A percentile compares a stretch with the other conserved stretches of the same genome.
Evolutionary conservation across 2,329 filamentous ascomycete genomes (phyloP).

Genomic region (Beauveria sp.): DNA sequence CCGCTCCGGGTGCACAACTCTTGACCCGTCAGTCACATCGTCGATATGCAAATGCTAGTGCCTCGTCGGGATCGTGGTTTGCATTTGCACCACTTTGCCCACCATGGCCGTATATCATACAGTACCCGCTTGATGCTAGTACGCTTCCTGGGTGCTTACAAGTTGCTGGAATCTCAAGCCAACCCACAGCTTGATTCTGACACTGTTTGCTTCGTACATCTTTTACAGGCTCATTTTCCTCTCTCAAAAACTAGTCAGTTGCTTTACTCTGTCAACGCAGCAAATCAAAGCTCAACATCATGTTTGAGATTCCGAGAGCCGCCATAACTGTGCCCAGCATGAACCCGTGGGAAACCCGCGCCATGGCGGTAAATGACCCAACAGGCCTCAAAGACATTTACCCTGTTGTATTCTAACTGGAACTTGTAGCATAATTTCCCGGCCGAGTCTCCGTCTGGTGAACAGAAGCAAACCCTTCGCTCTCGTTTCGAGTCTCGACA

Average conservation of each 20-base stretch:
- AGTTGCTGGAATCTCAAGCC: neutral
- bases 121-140: neutral
- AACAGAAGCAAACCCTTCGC: neutral
- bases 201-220: neutral
- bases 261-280: neutral
- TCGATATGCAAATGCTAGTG: neutral
- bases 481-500: constrained; percentile 20
- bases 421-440: constrained; percentile 16
- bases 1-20: neutral
- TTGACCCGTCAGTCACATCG: neutral
- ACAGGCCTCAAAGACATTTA: neutral
- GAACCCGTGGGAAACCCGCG: constrained; percentile 23
- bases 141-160: neutral
- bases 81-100: neutral
- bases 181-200: neutral
- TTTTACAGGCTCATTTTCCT: neutral
- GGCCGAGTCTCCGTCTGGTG: neutral
- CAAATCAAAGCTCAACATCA: neutral
- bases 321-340: neutral
- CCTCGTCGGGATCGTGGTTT: neutral
- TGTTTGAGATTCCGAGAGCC: neutral
- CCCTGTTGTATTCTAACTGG: neutral
- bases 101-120: neutral
- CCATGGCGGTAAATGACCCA: constrained; percentile 23
- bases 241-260: too few relatives aligned